Conservation (phyloP, 2,329 filamentous ascomycete genomes). For the Neonectria punicea region DNA sequence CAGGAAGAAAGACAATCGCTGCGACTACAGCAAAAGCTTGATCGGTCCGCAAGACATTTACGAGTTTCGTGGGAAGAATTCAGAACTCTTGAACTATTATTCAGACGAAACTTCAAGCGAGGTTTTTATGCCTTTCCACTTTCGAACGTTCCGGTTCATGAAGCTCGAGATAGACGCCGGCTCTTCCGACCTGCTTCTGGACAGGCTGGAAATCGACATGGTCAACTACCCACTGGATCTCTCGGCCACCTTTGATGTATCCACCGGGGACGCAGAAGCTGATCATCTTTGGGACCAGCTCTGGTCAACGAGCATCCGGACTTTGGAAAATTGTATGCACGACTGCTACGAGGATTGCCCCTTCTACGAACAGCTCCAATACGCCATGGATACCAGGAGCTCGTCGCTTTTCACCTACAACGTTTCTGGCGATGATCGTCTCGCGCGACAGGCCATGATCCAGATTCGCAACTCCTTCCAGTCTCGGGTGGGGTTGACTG, state of each 20-base stretch:
- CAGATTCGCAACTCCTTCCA: conserved; percentile 39
- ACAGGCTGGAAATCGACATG: neutral
- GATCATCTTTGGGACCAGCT: conserved; percentile 1
- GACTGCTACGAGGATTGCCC: conserved; percentile 47
- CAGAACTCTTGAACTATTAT: too few relatives aligned
- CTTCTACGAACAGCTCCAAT: conserved; percentile 49
- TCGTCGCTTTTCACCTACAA: conserved; percentile 46
- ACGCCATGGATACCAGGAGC: conserved; percentile 44
- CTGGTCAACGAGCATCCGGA: conserved; percentile 35
- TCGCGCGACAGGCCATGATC: conserved; percentile 44
- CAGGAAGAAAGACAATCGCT: too few relatives aligned
- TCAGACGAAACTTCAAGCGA: too few relatives aligned
- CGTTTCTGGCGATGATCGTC: conserved; percentile 44
- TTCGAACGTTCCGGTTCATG: conserved; percentile 15
- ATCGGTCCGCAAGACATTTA: too few relatives aligned
- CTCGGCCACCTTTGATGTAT: neutral
- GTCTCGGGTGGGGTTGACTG: conserved; percentile 43
- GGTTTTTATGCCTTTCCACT: conserved; percentile 6
- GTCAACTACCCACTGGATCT: conserved; percentile 10
- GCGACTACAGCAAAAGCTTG: too few relatives aligned
- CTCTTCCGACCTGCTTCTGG: neutral
- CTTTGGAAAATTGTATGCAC: conserved; percentile 40
- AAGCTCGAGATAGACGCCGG: neutral
- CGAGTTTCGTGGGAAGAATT: too few relatives aligned
- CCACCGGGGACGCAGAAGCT: too few relatives aligned